A percentile compares a stretch with the other conserved stretches of the same genome.
Conservation (phyloP, 2,329 filamentous ascomycete species). For the Pyrenophora graminea region DNA sequence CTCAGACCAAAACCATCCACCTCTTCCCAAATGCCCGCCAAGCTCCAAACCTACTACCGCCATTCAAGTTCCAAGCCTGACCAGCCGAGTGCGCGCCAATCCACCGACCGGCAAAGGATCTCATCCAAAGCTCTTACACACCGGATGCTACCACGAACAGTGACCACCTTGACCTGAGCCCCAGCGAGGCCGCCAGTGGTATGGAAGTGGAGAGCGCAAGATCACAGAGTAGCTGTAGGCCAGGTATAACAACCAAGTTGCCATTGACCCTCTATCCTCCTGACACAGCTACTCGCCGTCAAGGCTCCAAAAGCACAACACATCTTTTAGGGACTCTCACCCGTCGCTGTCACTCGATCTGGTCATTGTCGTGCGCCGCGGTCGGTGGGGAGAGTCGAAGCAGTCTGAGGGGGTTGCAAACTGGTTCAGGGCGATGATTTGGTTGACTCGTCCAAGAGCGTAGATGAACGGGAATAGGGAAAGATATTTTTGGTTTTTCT, state of each 20-base stretch:
- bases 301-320: slow-evolving; percentile 3
- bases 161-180: slow-evolving; percentile 5
- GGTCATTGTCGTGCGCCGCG: slow-evolving; percentile 2
- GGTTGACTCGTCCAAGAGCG: slow-evolving; percentile 1
- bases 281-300: slow-evolving; percentile 4
- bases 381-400: slow-evolving; percentile 5
- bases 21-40: background rate
- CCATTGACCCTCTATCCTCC: slow-evolving; percentile 2
- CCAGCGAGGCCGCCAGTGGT: slow-evolving; percentile 5
- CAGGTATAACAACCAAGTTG: slow-evolving; percentile 2
- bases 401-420: slow-evolving; percentile 1
- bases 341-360: slow-evolving; percentile 2
- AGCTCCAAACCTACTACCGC: background rate
- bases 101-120: slow-evolving; percentile 1
- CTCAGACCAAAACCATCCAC: background rate
- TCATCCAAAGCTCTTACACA: slow-evolving; percentile 6
- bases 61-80: background rate
- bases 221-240: background rate
- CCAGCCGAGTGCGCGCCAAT: background rate
- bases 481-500: slow-evolving; percentile 1
- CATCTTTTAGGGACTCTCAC: slow-evolving; percentile 1
- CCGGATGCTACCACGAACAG: slow-evolving; percentile 1
- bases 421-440: slow-evolving; percentile 5
- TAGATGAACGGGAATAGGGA: background rate
- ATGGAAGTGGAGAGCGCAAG: slow-evolving; percentile 1